Base-by-base conservation (phyloP, 257 asterid species). In the Henckelia pumila region DNA sequence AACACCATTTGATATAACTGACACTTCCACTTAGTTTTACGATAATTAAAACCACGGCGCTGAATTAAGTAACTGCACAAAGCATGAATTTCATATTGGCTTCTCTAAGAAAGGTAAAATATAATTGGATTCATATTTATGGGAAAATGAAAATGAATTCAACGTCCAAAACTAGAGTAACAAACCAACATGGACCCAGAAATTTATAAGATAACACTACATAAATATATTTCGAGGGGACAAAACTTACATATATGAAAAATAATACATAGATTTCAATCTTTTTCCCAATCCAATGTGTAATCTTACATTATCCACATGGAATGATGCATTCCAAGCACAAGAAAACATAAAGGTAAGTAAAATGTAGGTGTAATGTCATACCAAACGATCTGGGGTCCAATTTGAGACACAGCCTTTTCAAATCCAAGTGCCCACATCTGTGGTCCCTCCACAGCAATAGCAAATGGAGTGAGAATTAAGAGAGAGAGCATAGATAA, bases 401-500 rank as follows among this genome's bases (percentile, higher is more conserved):
- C 98, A 37, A 86, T 83, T 77, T 83, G 83, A 30, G 90, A 60
- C 44, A 78, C 3, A 3, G 97, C 94, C 62, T 78, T 77, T 72
- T 84, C 77, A 67, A 79, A 86, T 20, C 98, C 98, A 50, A 80
- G 69, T 10, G 89, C 79, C 98, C 98, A 92, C 89, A 86, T 35
- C 58, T 89, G 89, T 66, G 97, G 97, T 75, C 98, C 98, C 93
- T 92, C 98, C 21, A 92, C 96, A 80, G 96, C 98, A 77, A 92
- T 44, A 35, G 98, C 96, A 83, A 92, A 89, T 47, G 98, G 98
- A 19, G 96, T 88, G 68, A 92, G 98, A 33, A 89, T 70, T 56
- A 86, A 25, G 63, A 92, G 96, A 72, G 98, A 92, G 37, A 89
- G 64, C 22, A 92, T 89, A 10, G 98, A 92, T 59, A 92, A 64